Base-by-base conservation (phyloP, 192 early-diverging fungal species). In the Paraglomus brasilianum region DNA sequence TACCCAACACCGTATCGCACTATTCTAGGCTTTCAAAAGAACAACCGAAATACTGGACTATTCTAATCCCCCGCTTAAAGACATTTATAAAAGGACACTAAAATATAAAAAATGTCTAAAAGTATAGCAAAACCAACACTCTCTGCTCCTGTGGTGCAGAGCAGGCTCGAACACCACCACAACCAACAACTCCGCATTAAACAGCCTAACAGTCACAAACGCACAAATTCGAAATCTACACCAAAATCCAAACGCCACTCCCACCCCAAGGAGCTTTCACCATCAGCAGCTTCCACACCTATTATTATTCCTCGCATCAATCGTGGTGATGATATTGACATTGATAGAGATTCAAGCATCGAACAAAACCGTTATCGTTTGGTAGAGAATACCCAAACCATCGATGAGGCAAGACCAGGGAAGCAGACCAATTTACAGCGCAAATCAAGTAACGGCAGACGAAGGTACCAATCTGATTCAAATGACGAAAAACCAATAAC, bases 131-230 rank as follows among this genome's bases (percentile, higher is more conserved):
- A 19, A 24, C 5, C 49, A 38, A 43, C 40, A 15, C 46, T 68
- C 49, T 68, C 66, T 68, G 66, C 51, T 51, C 66, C 66, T 21
- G 66, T 68, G 66, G 66, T 68, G 8, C 66, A 68, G 66, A 68
- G 66, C 66, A 68, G 66, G 66, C 66, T 68, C 66, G 66, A 68
- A 68, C 66, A 68, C 66, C 66, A 68, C 66, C 66, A 68, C n/a
- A 14, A 21, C 5, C 66, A 55, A 68, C 66, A 68, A 53, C 36
- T 46, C 30, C 30, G 30, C 30, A 56, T 10, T 51, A 66, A 51
- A 40, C 7, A 14, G 13, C 41, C 22, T 64, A 24, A 17, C 45
- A 47, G 41, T 5, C 43, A 47, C 45, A 44, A 13, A 55, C 52
- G 14, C 1, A 22, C 5, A 43, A 55, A 43, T 36, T 55, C 19